Evolutionary conservation across 176 grass and related monocot genomes (phyloP), one percentile per base, ranked within the genome.

Genomic region (Thinopyrum elongatum): DNA sequence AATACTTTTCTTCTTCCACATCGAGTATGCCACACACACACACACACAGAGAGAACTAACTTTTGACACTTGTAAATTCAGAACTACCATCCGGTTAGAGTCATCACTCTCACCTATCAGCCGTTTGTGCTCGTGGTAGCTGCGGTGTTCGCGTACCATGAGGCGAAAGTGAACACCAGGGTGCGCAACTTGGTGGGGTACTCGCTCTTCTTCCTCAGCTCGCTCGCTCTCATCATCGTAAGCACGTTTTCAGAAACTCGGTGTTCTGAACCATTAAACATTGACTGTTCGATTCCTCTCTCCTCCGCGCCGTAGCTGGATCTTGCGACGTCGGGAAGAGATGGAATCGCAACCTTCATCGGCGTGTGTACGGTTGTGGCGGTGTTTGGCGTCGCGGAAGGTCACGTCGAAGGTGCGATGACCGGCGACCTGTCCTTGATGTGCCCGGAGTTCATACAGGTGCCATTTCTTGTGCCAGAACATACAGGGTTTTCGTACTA

Each of bases 81-180:
- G 87, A 73, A 76, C 13, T 92, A 88, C 35, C 86, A 80, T 83
- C 86, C 90, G 26, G 90, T 86, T 6, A 90, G 93, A 80, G 59
- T 93, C 8, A 68, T 93, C 23, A 91, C 90, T 86, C 83, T 92
- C 23, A 58, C 74, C 65, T 95, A 95, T 77, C 93, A 92, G 77
- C 93, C 93, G 10, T 91, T 95, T 76, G 93, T 91, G 14, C 76
- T 95, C 49, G 23, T 27, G 59, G 80, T 64, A 70, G 65, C 83
- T 65, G 80, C 76, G 5, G 57, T 92, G 27, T 85, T 91, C 5
- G 80, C 90, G 5, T 93, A 91, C 83, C 36, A 34, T 10, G 88
- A 92, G 90, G 88, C 90, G 65, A 95, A 95, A 57, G 61, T 92
- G 16, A 93, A 95, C 83, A 95, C 88, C 17, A 92, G 94, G 83